These are phyloP conservation scores for Colletotrichum cordylinicola DNA, from an alignment of 2,329 filamentous ascomycete genomes.

Conservation along the genomic window DNA sequence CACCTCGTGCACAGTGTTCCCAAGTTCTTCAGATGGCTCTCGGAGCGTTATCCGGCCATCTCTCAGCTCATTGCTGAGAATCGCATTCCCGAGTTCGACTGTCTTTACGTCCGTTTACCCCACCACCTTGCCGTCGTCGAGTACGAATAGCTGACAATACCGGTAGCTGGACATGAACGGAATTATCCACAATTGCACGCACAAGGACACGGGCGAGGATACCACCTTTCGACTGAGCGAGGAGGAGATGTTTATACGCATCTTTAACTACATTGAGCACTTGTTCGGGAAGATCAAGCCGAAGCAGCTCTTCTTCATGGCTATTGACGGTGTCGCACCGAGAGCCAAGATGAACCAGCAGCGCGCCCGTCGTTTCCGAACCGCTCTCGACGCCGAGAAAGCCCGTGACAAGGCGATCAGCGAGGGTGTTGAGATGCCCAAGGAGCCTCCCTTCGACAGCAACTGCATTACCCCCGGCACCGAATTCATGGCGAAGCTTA, in stretches of 20 bases:
- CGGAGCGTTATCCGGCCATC: constrained; percentile 97
- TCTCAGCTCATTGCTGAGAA: constrained; percentile 99
- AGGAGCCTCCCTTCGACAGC: constrained; percentile 96
- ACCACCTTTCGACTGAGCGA: constrained; percentile 92
- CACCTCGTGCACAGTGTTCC: constrained; percentile 58
- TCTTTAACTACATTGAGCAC: constrained; percentile 99
- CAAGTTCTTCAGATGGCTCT: constrained; percentile 99
- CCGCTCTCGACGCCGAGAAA: constrained; percentile 87
- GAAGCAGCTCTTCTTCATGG: constrained; percentile 99
- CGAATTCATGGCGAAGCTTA: constrained; percentile 96
- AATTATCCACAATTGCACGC: constrained; percentile 99
- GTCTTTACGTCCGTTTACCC: constrained; percentile 73
- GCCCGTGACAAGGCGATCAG: constrained; percentile 90
- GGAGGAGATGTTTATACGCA: constrained; percentile 99
- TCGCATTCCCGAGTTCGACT: constrained; percentile 98
- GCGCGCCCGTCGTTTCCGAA: constrained; percentile 91
- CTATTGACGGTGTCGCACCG: constrained; percentile 95
- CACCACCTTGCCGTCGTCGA: constrained; percentile 26
- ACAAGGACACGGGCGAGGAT: constrained; percentile 88
- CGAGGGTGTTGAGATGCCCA: constrained; percentile 91
- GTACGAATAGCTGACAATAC: constrained; percentile 39
- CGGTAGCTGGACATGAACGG: constrained; percentile 92
- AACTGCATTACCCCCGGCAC: constrained; percentile 99
- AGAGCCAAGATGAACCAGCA: constrained; percentile 99
- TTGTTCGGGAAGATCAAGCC: constrained; percentile 98